Evolutionary conservation across 192 early-diverging fungal genomes (phyloP), one percentile per base, ranked within the genome.

Genomic region (Umbelopsis isabellina): DNA sequence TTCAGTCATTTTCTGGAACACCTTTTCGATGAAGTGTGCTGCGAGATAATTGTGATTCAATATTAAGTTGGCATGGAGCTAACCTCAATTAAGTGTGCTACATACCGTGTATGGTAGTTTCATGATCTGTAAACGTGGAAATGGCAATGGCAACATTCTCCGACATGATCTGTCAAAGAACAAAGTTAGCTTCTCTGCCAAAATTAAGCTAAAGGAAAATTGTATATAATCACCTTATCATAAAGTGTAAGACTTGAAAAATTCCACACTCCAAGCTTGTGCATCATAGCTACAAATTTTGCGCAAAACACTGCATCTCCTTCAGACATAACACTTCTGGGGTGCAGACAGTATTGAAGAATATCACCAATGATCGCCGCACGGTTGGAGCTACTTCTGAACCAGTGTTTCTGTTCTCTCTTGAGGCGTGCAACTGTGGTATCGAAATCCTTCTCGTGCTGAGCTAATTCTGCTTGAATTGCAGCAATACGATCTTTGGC

Each of bases 271-370:
- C 88, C 90, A 6, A 94, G 70, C 5, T 79, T 75, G 52, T 95
- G 94, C 85, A 94, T 86, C 35, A 86, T 45, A 37, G 85, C 75
- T 23, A 93, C 80, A 72, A 94, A 92, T 70, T 90, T 86, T 9
- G 92, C 90, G 35, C 88, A 89, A 74, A 82, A 96, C 1, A 89
- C 72, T 0, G 94, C 93, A 74, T 96, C 93, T 3, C 83, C 70
- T 10, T 82, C 79, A 2, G 91, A 93, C 3, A 87, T 78, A 9
- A 87, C 47, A 48, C 86, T 79, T 30, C 94, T 82, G 21, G 93
- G 93, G 33, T 84, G 82, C 25, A 95, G 70, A 70, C 93, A 94
- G 72, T 88, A 82, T 65, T 95, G 92, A 15, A 93, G 80, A 5
- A 91, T 73, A 16, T 76, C 72, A 0, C 69, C 71, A 35, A 84